Evolutionary conservation across 2,329 filamentous ascomycete species (phyloP), one percentile per base, ranked within the genome.

Genomic region (Botrytis paeoniae): DNA sequence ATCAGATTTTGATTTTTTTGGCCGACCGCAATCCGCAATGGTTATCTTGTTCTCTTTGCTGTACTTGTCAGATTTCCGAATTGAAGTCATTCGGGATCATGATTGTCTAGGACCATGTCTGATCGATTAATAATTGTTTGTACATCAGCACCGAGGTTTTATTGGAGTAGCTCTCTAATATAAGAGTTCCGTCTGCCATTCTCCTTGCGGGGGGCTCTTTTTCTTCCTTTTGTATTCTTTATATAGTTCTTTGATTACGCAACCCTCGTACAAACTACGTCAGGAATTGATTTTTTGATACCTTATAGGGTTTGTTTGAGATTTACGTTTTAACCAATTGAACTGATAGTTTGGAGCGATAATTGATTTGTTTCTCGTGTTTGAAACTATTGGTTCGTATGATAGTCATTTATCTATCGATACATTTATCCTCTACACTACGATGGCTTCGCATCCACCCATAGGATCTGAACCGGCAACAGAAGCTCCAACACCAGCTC

Each of bases 31-130:
- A 51, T 18, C 37, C 35, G 60, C 35, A 25, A 37, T 37, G 20
- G 20, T 65, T 48, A 37, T 22, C 5, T 35, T 35, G 20, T 35
- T 48, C 43, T 18, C 12, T 62, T 62, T 62, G 32, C 37, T 25
- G 41, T 37, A 65, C 63, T 29, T 65, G 43, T 65, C 43, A 48
- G 16, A n/a, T 51, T n/a, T 39, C 14, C 43, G 22, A 51, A 51
- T n/a, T 37, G 43, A 35, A 37, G 43, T 18, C 43, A 20, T n/a
- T 51, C 6, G 12, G 9, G 63, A 51, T 51, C 43, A 37, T 51
- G 63, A 20, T n/a, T 66, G 41, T 65, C 20, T 65, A 16, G 41
- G 62, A 65, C 43, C 22, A 51, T 66, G 16, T 66, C 63, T 37
- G 16, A 20, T 39, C 45, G 8, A 37, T 35, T 48, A 25, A 20